Evolutionary conservation across 2,329 filamentous ascomycete species (phyloP), one percentile per base, ranked within the genome.

Genomic region (Bipolaris victoriae): DNA sequence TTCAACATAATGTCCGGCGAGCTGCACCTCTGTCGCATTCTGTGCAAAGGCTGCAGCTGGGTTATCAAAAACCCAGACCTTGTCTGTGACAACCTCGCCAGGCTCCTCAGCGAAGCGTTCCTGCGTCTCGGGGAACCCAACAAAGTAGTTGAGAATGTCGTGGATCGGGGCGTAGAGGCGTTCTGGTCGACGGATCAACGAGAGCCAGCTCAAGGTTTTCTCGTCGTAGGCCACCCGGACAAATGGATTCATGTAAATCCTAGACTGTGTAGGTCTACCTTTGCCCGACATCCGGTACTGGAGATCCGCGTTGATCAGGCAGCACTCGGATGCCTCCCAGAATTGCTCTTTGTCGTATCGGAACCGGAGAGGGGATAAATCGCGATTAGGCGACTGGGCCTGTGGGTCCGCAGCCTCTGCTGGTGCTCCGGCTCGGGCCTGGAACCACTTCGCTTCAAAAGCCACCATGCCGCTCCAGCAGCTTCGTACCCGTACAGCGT

Each of bases 391-490:
- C 36, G 55, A 59, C 18, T 31, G 33, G 26, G 15, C 51, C 16
- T 48, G 54, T 41, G 36, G 49, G 36, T 51, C 47, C 20, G 55
- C 43, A 10, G 52, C 62, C 56, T 68, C 68, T 33, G 59, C 60
- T 20, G 70, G 76, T 41, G 46, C 50, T 11, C 49, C 47, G 20
- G 54, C 39, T 40, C 63, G 58, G 16, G 80, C 76, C 65, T 87
- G 84, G 45, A 89, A 84, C 73, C 84, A 86, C 45, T 77, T 76
- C 1, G 84, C 86, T 68, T 88, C 83, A 74, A 88, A 88, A 2
- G 85, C 85, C 2, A 86, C 87, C 84, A 92, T 91, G 20, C 90
- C 90, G 50, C 89, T 88, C 90, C 90, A 92, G 76, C 90, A 92
- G 62, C 87, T 88, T 65, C 83, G 84, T 1, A 92, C 89, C 7